Conservation (phyloP, 208 protist species). For the Wallacemonas collosoma region DNA sequence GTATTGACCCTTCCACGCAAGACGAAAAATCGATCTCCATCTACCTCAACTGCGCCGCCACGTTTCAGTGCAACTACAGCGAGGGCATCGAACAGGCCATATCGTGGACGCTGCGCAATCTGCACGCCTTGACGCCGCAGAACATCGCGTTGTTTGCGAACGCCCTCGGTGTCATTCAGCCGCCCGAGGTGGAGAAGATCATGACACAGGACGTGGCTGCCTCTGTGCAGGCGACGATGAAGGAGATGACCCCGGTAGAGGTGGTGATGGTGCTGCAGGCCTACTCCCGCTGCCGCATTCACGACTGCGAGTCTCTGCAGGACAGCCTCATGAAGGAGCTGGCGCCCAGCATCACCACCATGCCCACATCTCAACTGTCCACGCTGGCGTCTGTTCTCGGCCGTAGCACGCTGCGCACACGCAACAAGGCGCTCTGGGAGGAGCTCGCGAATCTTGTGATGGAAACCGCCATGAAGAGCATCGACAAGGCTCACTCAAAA, state of each 20-base stretch:
- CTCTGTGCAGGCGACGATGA: slow-evolving; percentile 45
- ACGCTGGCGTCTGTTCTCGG: slow-evolving; percentile 63
- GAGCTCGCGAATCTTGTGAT: slow-evolving; percentile 38
- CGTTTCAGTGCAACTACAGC: slow-evolving; percentile 37
- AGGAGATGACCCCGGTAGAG: slow-evolving; percentile 78
- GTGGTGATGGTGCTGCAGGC: slow-evolving; percentile 87
- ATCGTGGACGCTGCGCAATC: slow-evolving; percentile 69
- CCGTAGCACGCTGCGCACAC: slow-evolving; percentile 30
- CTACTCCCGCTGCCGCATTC: slow-evolving; percentile 54
- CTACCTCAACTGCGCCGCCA: slow-evolving; percentile 76
- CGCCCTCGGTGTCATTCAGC: slow-evolving; percentile 54
- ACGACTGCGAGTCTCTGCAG: slow-evolving; percentile 40
- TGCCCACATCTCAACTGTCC: slow-evolving; percentile 75
- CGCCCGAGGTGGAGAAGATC: slow-evolving; percentile 43
- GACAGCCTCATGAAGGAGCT: slow-evolving; percentile 52
- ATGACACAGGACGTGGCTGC: slow-evolving; percentile 45
- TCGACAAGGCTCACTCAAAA: slow-evolving; percentile 71
- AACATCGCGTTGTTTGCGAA: slow-evolving; percentile 82
- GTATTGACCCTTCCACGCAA: slow-evolving; percentile 82
- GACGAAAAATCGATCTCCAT: slow-evolving; percentile 77
- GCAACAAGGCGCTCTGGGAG: slow-evolving; percentile 42
- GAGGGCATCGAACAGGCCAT: slow-evolving; percentile 59
- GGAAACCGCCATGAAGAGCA: slow-evolving; percentile 31
- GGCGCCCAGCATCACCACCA: slow-evolving; percentile 46
- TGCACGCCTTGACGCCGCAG: slow-evolving; percentile 62